A percentile compares a stretch with the other conserved stretches of the same genome.
Conservation (phyloP, 1,139 yeast species). For the Suhomyces coccinellae region DNA sequence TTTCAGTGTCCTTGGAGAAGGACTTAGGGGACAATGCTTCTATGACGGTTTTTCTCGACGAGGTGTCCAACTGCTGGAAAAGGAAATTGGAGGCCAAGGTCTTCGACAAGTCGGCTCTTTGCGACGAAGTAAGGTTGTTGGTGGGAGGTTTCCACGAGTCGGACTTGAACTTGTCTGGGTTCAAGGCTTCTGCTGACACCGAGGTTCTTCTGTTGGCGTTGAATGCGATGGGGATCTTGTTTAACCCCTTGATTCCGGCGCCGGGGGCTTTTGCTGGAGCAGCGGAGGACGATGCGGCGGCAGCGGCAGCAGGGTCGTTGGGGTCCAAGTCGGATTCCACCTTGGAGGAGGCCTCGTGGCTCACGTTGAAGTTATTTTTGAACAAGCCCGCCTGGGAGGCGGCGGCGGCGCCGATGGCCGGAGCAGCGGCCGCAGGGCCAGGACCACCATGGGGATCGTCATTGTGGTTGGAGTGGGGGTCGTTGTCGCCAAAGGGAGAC, state of each 20-base stretch:
- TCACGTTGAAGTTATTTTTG: constrained; percentile 47
- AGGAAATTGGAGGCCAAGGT: constrained; percentile 79
- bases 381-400: constrained; percentile 33
- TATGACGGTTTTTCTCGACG: constrained; percentile 73
- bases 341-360: constrained; percentile 25
- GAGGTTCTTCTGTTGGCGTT: constrained; percentile 85
- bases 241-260: constrained; percentile 16
- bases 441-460: constrained; percentile 19
- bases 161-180: constrained; percentile 54
- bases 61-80: constrained; percentile 74
- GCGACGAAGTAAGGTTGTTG: constrained; percentile 63
- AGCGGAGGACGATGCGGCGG: constrained; percentile 11
- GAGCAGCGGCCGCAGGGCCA: constrained; percentile 14
- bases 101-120: constrained; percentile 64
- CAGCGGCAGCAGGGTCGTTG: constrained; percentile 25
- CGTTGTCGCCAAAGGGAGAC: constrained; percentile 63
- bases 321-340: constrained; percentile 31
- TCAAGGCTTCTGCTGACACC: constrained; percentile 78
- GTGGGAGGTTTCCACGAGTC: constrained; percentile 77
- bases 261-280: constrained; percentile 5
- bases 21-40: constrained; percentile 76
- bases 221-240: constrained; percentile 55
- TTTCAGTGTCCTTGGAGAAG: constrained; percentile 58
- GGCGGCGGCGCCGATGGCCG: constrained; percentile 8
- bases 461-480: constrained; percentile 55